Conservation (phyloP, 345 rosid genomes). For the Boechera retrofracta region DNA sequence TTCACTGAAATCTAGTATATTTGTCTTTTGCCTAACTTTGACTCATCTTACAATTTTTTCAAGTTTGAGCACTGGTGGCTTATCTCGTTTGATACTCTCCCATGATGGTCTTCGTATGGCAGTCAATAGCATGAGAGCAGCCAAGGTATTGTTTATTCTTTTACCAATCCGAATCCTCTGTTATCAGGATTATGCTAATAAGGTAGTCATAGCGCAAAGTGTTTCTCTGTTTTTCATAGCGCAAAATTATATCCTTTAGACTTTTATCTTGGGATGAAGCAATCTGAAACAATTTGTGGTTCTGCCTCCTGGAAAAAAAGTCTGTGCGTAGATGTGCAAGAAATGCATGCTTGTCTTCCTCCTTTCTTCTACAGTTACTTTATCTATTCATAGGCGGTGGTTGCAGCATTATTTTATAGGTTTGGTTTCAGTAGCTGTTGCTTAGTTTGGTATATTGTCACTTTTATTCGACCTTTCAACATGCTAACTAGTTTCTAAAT, state of each 20-base stretch:
- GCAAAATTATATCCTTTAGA: not conserved
- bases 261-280: not conserved
- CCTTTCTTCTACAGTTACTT: not conserved
- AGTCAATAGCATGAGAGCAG: constrained; percentile 73
- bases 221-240: not conserved
- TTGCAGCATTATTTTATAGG: constrained; percentile 21
- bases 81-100: constrained; percentile 83
- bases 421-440: constrained; percentile 6
- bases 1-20: not conserved
- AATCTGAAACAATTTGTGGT: constrained; percentile 7
- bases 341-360: constrained; percentile 16
- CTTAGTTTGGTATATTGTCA: constrained; percentile 14
- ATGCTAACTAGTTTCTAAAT: constrained; percentile 17
- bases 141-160: constrained; percentile 58
- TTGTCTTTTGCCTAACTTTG: constrained; percentile 17
- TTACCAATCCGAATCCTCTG: not conserved
- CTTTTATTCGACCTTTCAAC: constrained; percentile 11
- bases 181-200: constrained; percentile 11
- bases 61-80: constrained; percentile 95
- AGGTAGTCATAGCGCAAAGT: not conserved
- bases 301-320: constrained; percentile 5
- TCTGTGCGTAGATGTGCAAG: not conserved
- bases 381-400: not conserved
- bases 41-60: constrained; percentile 11
- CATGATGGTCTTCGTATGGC: constrained; percentile 86